A percentile compares a stretch with the other conserved stretches of the same genome.
Conservation (phyloP, 1,284 basidiomycete genomes). For the Apiotrichum domesticum region DNA sequence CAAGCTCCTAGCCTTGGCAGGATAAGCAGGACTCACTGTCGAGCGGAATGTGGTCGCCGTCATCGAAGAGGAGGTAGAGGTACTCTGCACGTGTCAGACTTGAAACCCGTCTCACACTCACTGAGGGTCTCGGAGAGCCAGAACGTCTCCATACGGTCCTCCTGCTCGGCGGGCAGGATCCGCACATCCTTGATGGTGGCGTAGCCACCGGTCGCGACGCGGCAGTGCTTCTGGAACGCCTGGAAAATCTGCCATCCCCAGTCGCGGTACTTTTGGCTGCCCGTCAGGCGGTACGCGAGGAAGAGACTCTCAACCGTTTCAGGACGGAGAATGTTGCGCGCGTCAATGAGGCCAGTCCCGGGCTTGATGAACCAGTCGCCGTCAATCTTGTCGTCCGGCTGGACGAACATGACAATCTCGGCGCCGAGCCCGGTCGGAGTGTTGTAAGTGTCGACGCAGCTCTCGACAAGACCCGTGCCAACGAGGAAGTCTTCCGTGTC, state of each 20-base stretch:
- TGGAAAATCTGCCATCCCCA: constrained; percentile 87
- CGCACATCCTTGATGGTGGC: constrained; percentile 81
- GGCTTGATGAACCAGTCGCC: constrained; percentile 82
- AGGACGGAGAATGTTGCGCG: constrained; percentile 86
- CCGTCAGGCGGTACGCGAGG: constrained; percentile 76
- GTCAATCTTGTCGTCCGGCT: constrained; percentile 50
- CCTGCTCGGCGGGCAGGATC: constrained; percentile 56
- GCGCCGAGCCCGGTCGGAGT: constrained; percentile 78
- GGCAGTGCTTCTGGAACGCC: constrained; percentile 77
- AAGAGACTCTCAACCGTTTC: constrained; percentile 94
- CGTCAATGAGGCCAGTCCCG: constrained; percentile 58
- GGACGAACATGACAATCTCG: constrained; percentile 73
- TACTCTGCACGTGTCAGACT: constrained; percentile 55
- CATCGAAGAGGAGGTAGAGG: constrained; percentile 80
- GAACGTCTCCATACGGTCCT: constrained; percentile 96
- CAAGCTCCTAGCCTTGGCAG: too few species aligned
- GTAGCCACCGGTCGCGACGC: constrained; percentile 68
- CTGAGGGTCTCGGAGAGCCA: constrained; percentile 86
- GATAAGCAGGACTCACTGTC: constrained; percentile 53
- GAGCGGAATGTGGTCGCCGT: constrained; percentile 64
- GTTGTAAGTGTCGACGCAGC: constrained; percentile 81
- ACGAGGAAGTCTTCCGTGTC: constrained; percentile 72
- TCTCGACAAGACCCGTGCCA: constrained; percentile 73
- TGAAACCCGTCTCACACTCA: constrained; percentile 23
- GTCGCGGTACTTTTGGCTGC: constrained; percentile 71